Conservation (phyloP, 768 basidiomycete genomes). For the Lactarius trivialis region DNA sequence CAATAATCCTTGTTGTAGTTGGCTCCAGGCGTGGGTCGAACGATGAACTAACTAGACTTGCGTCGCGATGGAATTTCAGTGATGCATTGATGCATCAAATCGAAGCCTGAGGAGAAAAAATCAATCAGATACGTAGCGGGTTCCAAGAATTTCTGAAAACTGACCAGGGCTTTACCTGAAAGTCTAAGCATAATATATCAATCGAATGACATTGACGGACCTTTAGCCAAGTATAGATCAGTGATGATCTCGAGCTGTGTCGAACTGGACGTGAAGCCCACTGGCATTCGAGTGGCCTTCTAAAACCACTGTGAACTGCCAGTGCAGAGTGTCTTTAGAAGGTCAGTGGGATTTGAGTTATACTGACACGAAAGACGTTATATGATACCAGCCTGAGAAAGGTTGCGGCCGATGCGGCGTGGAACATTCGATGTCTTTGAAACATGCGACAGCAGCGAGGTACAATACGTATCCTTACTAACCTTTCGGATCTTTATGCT, state of each 20-base stretch:
- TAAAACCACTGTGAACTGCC: conserved; percentile 5
- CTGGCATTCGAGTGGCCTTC: conserved; percentile 10
- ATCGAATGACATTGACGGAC: conserved; percentile 34
- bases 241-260: conserved; percentile 61
- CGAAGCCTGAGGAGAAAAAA: conserved; percentile 27
- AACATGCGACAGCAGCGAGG: no score
- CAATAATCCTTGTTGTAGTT: conserved; percentile 38
- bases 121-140: background rate
- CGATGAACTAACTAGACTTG: conserved; percentile 58
- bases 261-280: conserved; percentile 64
- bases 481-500: no score
- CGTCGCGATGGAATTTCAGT: conserved; percentile 61
- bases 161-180: conserved; percentile 70
- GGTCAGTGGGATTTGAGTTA: no score
- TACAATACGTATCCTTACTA: no score
- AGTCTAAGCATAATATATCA: conserved; percentile 14
- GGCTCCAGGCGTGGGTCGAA: conserved; percentile 67
- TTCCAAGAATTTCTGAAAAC: conserved; percentile 28
- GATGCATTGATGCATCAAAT: conserved; percentile 76
- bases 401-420: no score
- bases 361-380: background rate
- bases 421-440: no score
- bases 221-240: conserved; percentile 74
- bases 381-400: background rate
- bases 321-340: no score